Conservation (phyloP, 805 yeast species). For the Wickerhamomyces mucosus region DNA sequence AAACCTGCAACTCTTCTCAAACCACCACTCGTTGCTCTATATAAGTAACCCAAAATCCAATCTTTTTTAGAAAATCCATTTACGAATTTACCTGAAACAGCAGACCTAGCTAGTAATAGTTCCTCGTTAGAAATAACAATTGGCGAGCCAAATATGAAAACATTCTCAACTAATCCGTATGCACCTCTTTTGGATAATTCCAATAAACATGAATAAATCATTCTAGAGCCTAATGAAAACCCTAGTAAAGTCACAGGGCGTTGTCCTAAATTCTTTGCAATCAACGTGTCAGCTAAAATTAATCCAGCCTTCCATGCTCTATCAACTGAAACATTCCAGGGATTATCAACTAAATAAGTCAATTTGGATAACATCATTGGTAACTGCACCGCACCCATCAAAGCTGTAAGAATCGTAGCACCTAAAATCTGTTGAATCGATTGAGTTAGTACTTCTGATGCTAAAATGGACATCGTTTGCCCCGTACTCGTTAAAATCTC, state of each 20-base stretch:
- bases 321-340: slow-evolving; percentile 96
- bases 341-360: slow-evolving; percentile 85
- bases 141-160: slow-evolving; percentile 81
- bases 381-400: slow-evolving; percentile 86
- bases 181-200: slow-evolving; percentile 84
- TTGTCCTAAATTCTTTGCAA: slow-evolving; percentile 81
- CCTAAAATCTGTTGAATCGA: slow-evolving; percentile 94
- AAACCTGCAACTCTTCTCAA: slow-evolving; percentile 86
- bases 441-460: slow-evolving; percentile 86
- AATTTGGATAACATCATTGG: slow-evolving; percentile 89
- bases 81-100: slow-evolving; percentile 81
- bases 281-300: slow-evolving; percentile 82
- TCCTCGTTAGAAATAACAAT: slow-evolving; percentile 73
- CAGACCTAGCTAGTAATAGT: slow-evolving; percentile 66
- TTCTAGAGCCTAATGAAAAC: slow-evolving; percentile 86
- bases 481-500: slow-evolving; percentile 95
- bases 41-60: slow-evolving; percentile 92
- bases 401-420: slow-evolving; percentile 76
- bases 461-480: slow-evolving; percentile 87
- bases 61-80: slow-evolving; percentile 89
- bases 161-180: slow-evolving; percentile 82
- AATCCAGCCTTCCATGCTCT: slow-evolving; percentile 96
- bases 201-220: slow-evolving; percentile 80
- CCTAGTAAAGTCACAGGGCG: slow-evolving; percentile 91
- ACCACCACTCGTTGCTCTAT: slow-evolving; percentile 95